Percentiles rank a stretch among this genome's conserved stretches.
phyloP scores from a whole-genome alignment of 805 yeast genomes.

The Pichia gijzeniarum region DNA sequence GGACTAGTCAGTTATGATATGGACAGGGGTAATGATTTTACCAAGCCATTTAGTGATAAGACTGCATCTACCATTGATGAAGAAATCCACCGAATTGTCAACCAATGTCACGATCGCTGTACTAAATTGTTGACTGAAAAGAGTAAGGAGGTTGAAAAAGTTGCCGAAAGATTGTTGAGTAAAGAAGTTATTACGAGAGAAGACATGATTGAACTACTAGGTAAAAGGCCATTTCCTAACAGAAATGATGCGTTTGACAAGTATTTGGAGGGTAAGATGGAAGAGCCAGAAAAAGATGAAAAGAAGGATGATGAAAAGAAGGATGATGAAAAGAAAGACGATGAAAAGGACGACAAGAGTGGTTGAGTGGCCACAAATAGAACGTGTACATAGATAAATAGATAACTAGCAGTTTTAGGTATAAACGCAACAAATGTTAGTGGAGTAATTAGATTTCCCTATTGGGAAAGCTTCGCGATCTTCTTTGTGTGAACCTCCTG shows the following conservation, averaged over 20 bases:
- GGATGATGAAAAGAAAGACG: neutral
- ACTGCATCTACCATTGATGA: conserved; percentile 62
- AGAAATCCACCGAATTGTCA: conserved; percentile 63
- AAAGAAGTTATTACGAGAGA: conserved; percentile 79
- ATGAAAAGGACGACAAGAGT: too few relatives aligned
- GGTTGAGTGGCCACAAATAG: too few relatives aligned
- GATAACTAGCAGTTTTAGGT: neutral
- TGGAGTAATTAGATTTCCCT: too few relatives aligned
- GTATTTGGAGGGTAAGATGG: conserved; percentile 45
- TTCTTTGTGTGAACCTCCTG: too few relatives aligned
- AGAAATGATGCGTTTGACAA: conserved; percentile 86
- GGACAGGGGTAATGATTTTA: conserved; percentile 43
- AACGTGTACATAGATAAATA: neutral
- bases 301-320: conserved; percentile 2
- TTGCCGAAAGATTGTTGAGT: conserved; percentile 63
- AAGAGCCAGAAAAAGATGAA: conserved; percentile 2
- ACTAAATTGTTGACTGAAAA: conserved; percentile 49
- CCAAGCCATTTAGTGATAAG: conserved; percentile 64
- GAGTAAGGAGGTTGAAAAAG: conserved; percentile 53
- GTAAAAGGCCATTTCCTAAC: conserved; percentile 73
- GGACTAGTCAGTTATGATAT: conserved; percentile 54
- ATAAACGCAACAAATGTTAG: neutral
- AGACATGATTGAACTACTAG: conserved; percentile 71
- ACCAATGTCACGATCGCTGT: conserved; percentile 60
- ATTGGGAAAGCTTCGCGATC: conserved; percentile 1